phyloP scores from a whole-genome alignment of 2,329 filamentous ascomycete genomes.

The Ceratocystis smalleyi region DNA sequence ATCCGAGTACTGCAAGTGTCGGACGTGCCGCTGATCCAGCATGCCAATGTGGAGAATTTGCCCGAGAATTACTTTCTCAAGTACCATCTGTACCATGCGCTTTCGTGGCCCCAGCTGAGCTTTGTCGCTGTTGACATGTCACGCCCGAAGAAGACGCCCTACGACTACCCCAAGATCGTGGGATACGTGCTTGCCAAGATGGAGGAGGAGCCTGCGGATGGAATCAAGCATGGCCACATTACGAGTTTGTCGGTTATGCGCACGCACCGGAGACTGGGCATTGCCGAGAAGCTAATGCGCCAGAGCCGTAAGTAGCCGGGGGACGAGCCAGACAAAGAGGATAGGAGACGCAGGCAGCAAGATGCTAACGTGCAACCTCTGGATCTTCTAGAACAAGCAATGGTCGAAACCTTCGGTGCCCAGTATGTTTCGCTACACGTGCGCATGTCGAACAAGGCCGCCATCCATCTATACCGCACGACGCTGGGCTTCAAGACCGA shows the following conservation, averaged over 20 bases:
- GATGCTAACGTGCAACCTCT: too few species aligned
- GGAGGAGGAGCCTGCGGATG: constrained; percentile 92
- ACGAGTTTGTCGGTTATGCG: constrained; percentile 92
- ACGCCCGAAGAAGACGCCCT: constrained; percentile 57
- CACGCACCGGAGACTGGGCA: constrained; percentile 76
- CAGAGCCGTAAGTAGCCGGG: constrained; percentile 59
- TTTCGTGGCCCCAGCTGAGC: constrained; percentile 94
- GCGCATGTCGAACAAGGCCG: constrained; percentile 81
- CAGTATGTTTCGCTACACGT: constrained; percentile 94
- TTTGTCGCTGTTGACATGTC: constrained; percentile 91
- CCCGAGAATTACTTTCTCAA: constrained; percentile 99
- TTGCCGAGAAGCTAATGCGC: constrained; percentile 94
- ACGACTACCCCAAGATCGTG: constrained; percentile 92
- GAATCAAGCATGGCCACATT: constrained; percentile 87
- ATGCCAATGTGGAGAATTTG: constrained; percentile 96
- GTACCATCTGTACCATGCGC: constrained; percentile 98
- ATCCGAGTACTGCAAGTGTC: constrained; percentile 72
- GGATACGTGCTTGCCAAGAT: constrained; percentile 99
- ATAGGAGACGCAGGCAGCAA: not conserved
- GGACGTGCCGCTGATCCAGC: constrained; percentile 84
- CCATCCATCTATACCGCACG: constrained; percentile 80
- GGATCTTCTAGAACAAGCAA: constrained; percentile 56
- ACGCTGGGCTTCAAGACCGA: constrained; percentile 81
- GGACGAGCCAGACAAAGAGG: not conserved
- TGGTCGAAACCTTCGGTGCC: constrained; percentile 87